Base-by-base conservation (phyloP, 2,329 filamentous ascomycete genomes). In the Capronia coronata region DNA sequence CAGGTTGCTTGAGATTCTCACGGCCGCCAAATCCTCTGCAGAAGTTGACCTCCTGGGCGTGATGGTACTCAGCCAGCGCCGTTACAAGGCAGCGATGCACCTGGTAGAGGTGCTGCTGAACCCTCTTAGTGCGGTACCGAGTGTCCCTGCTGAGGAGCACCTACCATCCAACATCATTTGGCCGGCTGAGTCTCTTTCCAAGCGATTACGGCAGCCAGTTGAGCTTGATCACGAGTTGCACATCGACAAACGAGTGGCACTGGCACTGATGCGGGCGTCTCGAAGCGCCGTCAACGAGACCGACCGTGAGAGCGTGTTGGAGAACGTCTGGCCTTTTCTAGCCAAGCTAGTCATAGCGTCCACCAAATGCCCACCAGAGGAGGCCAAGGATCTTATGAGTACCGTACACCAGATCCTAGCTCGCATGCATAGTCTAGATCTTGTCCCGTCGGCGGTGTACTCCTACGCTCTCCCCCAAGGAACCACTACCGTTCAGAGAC, bases 321-420 rank as follows among this genome's bases (percentile, higher is more conserved):
- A 51, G 25, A 9, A 43, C 7, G 27, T 54, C 25, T 54, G 51
- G 48, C 46, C 48, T 23, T 40, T 49, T 18, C 43, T 56, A 18
- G 54, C 54, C n/a, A 43, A 56, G 16, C 65, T 75, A 44, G 63
- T 73, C 16, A 55, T 73, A n/a, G 57, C 64, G 35, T 68, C 71
- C 43, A 64, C 69, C n/a, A 66, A 70, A 55, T 54, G 57, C 10
- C 49, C 64, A 2, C 45, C 61, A 2, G 62, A 63, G 16, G 61
- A 70, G 48, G 64, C 65, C 5, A 64, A 66, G 38, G 32, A 62
- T 10, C 65, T 68, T 34, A 74, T 75, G 71, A 67, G 66, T 44
- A 67, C 65, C 43, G 70, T 74, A 6, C 67, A 68, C 53, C 69
- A 65, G 22, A 64, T 69, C 23, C 61, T 75, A 51, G 72, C 69